Conservation (phyloP, 352 stramenopile species). For the Elongisporangium senticosum region DNA sequence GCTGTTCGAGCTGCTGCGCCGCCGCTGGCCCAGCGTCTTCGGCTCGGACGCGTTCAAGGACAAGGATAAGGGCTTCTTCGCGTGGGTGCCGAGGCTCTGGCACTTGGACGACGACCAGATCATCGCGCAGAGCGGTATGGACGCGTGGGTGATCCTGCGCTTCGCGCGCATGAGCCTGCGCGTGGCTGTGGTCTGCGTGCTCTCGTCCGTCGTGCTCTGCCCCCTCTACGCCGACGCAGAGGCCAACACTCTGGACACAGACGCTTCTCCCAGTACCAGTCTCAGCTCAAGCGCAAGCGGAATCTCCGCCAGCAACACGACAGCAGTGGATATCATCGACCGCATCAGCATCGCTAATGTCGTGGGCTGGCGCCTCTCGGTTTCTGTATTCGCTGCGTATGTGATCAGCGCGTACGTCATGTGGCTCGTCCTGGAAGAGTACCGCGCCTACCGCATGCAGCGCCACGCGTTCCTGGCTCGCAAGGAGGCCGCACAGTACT, state of each 20-base stretch:
- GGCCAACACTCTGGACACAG: constrained; percentile 13
- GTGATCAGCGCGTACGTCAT: constrained; percentile 52
- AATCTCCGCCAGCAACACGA: constrained; percentile 12
- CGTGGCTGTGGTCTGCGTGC: constrained; percentile 45
- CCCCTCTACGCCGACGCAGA: constrained; percentile 41
- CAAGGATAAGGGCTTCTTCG: constrained; percentile 27
- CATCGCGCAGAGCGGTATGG: constrained; percentile 53
- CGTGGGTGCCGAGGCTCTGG: constrained; percentile 65
- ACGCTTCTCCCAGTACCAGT: too few relatives aligned
- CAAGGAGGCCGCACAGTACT: constrained; percentile 62
- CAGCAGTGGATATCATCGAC: constrained; percentile 53
- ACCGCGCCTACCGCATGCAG: constrained; percentile 47
- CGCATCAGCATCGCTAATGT: constrained; percentile 69
- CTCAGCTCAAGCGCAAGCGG: constrained; percentile 8
- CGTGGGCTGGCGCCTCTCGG: constrained; percentile 1
- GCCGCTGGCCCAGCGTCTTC: constrained; percentile 36
- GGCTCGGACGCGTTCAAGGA: constrained; percentile 27
- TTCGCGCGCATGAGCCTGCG: constrained; percentile 71
- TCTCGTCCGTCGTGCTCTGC: constrained; percentile 59
- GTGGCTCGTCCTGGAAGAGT: constrained; percentile 53
- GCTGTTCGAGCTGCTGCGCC: constrained; percentile 56
- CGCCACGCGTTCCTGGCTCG: constrained; percentile 56
- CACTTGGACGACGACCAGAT: constrained; percentile 47
- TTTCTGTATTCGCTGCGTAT: constrained; percentile 15
- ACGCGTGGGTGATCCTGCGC: constrained; percentile 69